These are phyloP conservation scores for Achaetomium macrosporum DNA, from an alignment of 2,329 filamentous ascomycete species.

Conservation along the genomic window DNA sequence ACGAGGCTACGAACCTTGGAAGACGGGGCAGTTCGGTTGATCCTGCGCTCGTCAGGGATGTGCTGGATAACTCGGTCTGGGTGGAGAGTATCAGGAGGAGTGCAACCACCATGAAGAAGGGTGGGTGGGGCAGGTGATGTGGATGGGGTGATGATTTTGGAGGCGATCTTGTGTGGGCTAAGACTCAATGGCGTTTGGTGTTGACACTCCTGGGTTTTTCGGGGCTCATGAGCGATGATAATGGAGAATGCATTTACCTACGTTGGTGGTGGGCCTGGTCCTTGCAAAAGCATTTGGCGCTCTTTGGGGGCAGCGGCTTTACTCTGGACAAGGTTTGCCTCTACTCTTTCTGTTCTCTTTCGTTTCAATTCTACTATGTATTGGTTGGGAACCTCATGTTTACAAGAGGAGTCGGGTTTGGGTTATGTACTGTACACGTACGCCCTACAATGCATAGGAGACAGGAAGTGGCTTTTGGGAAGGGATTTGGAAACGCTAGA, in stretches of 20 bases:
- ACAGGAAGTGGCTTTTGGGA: no score
- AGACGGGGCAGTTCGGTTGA: conserved; percentile 65
- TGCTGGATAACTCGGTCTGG: conserved; percentile 87
- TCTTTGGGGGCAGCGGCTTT: neutral
- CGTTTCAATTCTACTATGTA: no score
- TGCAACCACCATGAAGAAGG: conserved; percentile 57
- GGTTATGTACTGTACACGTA: no score
- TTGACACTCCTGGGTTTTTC: neutral
- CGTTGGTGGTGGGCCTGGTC: neutral
- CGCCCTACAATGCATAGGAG: no score
- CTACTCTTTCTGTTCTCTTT: no score
- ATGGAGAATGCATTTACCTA: conserved; percentile 1
- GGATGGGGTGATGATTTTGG: neutral
- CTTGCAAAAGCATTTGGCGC: conserved; percentile 5
- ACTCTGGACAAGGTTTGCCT: no score
- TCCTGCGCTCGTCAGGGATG: conserved; percentile 71
- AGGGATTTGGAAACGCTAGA: no score
- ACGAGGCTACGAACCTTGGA: conserved; percentile 39
- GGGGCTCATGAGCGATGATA: conserved; percentile 10
- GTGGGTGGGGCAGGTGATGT: conserved; percentile 20
- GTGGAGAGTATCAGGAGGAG: conserved; percentile 86
- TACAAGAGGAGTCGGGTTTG: no score
- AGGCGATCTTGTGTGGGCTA: neutral
- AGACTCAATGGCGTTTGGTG: neutral
- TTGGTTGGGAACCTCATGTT: no score